Base-by-base conservation (phyloP, 148 eudicot species). In the Selenicereus undatus region DNA sequence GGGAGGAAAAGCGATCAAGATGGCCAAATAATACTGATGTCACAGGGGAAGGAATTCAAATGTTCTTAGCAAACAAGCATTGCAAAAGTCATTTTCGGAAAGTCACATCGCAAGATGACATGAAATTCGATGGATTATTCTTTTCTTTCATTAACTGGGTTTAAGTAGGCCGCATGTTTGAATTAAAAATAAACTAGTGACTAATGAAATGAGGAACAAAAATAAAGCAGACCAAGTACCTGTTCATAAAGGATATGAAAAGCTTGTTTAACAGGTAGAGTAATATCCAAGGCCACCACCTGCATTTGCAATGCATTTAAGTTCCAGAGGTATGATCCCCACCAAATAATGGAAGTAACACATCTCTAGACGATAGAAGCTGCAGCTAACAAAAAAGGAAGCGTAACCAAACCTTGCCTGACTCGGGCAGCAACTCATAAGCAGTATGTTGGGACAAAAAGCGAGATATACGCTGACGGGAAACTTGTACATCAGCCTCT, bases 221-320 rank as follows among this genome's bases (percentile, higher is more conserved):
- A 50, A 58, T 71, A 43, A 76, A 22, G 70, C 52, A 48, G 48
- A 80, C 29, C 11, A 24, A 74, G 43, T 86, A 95, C 98, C 98
- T 95, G 98, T 84, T 95, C 98, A 85, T 95, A 88, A 43, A 95
- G 95, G 81, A 95, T 84, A 76, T 95, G 97, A 83, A 95, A 95
- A 75, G 98, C 98, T 84, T 95, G 98, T 85, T 93, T 95, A 81
- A 95, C 97, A 66, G 98, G 98, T 85, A 95, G 83, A 79, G 91
- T 84, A 52, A 93, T 88, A 77, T 95, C 98, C 85, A 95, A 85
- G 42, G 93, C 96, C 84, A 93, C 89, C 62, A 95, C 94, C 98
- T 95, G 84, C 79, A 85, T 30, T 43, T 73, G 78, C 68, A 62
- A 81, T 39, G 30, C 48, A 85, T 10, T 60, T 22, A 48, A 78